Conservation (phyloP, 208 protist species). For the Leishmania tropica region DNA sequence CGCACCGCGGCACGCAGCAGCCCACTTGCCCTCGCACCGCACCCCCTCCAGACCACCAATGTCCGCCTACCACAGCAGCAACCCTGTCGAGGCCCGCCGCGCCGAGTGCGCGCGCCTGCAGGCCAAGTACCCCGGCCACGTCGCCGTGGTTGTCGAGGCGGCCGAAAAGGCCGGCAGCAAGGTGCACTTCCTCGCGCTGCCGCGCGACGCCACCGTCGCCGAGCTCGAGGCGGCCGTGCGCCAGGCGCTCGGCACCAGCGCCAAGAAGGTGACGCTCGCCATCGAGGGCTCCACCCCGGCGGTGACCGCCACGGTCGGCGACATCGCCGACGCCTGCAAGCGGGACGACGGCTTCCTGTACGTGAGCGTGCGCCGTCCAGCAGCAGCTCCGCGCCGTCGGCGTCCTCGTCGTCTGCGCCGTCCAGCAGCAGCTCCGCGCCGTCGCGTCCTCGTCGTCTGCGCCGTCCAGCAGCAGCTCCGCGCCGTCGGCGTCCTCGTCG, state of each 20-base stretch:
- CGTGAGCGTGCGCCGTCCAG: too few species aligned
- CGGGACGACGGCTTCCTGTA: too few species aligned
- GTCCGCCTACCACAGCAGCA: constrained; percentile 2
- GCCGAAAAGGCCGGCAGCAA: constrained; percentile 4
- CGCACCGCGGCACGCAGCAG: neutral
- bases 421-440: too few species aligned
- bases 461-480: too few species aligned
- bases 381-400: too few species aligned
- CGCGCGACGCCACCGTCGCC: constrained; percentile 21
- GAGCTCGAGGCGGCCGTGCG: constrained; percentile 21
- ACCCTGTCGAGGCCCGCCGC: neutral
- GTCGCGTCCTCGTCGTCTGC: too few species aligned
- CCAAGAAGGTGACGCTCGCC: constrained; percentile 25
- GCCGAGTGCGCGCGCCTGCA: neutral
- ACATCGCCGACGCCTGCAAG: too few species aligned
- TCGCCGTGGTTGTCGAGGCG: neutral
- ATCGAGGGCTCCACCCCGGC: constrained; percentile 30
- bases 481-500: too few species aligned
- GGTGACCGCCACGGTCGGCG: constrained; percentile 10
- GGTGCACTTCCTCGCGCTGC: constrained; percentile 14
- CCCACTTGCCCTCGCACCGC: neutral
- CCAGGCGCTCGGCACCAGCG: constrained; percentile 1
- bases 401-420: too few species aligned
- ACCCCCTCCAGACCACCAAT: neutral
- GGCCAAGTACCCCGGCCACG: neutral